phyloP scores from a whole-genome alignment of 495 filamentous ascomycete genomes.

The Lepidopterella palustris region DNA sequence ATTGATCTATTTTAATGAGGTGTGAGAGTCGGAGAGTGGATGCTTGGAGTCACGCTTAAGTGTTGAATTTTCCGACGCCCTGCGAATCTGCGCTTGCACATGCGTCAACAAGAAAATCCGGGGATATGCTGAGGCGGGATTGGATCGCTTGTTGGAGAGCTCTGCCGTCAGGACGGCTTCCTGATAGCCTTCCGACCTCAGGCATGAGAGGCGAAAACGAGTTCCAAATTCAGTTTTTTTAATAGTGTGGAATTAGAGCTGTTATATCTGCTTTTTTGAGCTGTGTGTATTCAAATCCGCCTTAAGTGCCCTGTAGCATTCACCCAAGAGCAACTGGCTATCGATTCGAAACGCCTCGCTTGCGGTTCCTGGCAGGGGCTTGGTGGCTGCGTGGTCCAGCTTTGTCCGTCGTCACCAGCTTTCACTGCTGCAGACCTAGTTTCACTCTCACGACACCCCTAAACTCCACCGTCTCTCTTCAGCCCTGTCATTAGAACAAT shows the following conservation, averaged over 20 bases:
- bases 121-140: background rate
- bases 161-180: too few species aligned
- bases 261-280: too few species aligned
- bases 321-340: background rate
- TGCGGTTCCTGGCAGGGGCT: background rate
- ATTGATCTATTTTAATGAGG: constrained; percentile 23
- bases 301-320: too few species aligned
- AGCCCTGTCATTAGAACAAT: too few species aligned
- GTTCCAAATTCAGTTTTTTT: too few species aligned
- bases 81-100: too few species aligned
- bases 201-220: too few species aligned
- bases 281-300: too few species aligned
- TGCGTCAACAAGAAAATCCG: constrained; percentile 12
- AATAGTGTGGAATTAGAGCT: too few species aligned
- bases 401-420: background rate
- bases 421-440: background rate
- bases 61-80: background rate
- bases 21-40: background rate
- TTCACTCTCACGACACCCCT: background rate
- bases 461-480: background rate
- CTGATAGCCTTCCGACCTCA: too few species aligned
- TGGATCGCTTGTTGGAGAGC: too few species aligned
- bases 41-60: constrained; percentile 7
- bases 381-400: background rate
- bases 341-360: background rate